Base-by-base conservation (phyloP, 768 basidiomycete species). In the Thelephora aurantiotincta region DNA sequence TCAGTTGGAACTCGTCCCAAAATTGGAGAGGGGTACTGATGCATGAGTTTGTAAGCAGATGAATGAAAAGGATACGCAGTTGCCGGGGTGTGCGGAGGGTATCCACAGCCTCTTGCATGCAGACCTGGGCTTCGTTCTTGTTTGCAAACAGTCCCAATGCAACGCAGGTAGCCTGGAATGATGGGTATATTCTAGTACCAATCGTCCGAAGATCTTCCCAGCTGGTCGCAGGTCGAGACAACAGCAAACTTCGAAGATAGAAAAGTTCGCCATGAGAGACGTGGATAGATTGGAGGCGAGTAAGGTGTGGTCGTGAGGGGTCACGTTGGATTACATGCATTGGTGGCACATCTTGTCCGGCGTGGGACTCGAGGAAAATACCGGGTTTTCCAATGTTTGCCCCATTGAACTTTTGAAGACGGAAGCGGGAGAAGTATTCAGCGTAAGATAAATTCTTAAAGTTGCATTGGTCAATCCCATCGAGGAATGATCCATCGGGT, bases 21-120 rank as follows among this genome's bases (percentile, higher is more conserved):
- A 62, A 50, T 14, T 50, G 33, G 5, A 60, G 35, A 18, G 56
- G 60, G 0, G 54, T 44, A 2, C 50, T 46, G 5, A 65, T 50
- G 37, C 58, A 60, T 23, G 63, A 59, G 34, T 71, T 63, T 34
- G 64, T 52, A 1, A 69, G 48, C 2, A 70, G 50, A 44, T 68
- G 60, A n/a, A 63, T 59, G 53, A 71, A 68, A 2, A 71, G 61
- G 23, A 61, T 44, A 1, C 65, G 63, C 0, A 72, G 55, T 49
- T 71, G 67, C 2, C 48, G 44, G 0, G 68, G 70, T 0, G 68
- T 65, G 4, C 53, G 46, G 2, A 64, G 53, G 2, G 50, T 50
- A 6, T 55, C 43, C 0, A 70, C 50, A 1, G 64, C 68, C 44
- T 72, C 69, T 2, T 48, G 26, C 13, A 72, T 53, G 0, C 69